These are phyloP conservation scores for Penstemon eatonii DNA, from an alignment of 257 asterid species.

Conservation along the genomic window DNA sequence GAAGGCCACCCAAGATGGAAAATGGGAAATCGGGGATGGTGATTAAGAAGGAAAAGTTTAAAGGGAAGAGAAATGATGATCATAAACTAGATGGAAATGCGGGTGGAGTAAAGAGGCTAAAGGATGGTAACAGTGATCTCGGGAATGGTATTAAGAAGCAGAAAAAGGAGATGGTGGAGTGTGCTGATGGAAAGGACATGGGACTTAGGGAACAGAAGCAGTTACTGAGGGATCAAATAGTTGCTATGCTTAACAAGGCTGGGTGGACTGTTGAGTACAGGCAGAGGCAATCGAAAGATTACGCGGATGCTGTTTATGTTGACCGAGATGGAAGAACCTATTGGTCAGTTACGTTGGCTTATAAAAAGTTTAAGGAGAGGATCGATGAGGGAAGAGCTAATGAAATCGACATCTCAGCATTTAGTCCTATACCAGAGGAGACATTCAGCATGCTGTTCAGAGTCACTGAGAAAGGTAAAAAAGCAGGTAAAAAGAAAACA, in stretches of 20 bases:
- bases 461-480: constrained; percentile 44
- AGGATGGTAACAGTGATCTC: constrained; percentile 11
- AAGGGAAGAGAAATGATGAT: constrained; percentile 30
- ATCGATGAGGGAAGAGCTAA: constrained; percentile 68
- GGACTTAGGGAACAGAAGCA: constrained; percentile 69
- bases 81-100: constrained; percentile 27
- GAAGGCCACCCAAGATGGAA: constrained; percentile 39
- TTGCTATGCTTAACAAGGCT: constrained; percentile 57
- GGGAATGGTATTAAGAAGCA: constrained; percentile 22
- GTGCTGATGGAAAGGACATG: constrained; percentile 35
- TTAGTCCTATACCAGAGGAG: constrained; percentile 69
- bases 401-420: constrained; percentile 48
- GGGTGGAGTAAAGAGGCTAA: constrained; percentile 28
- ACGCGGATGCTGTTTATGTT: constrained; percentile 81
- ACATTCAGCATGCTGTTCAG: constrained; percentile 57
- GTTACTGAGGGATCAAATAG: constrained; percentile 66
- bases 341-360: constrained; percentile 94
- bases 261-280: constrained; percentile 86
- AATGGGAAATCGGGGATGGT: constrained; percentile 13
- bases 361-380: constrained; percentile 59
- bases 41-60: constrained; percentile 31
- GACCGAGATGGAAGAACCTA: constrained; percentile 57
- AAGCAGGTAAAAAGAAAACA: constrained; percentile 35
- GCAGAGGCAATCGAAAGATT: constrained; percentile 56
- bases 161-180: constrained; percentile 2